Percentiles rank a stretch among this genome's conserved stretches.
These are phyloP conservation scores for Hygrocybe punicea DNA, from an alignment of 768 basidiomycete species.

Conservation along the genomic window DNA sequence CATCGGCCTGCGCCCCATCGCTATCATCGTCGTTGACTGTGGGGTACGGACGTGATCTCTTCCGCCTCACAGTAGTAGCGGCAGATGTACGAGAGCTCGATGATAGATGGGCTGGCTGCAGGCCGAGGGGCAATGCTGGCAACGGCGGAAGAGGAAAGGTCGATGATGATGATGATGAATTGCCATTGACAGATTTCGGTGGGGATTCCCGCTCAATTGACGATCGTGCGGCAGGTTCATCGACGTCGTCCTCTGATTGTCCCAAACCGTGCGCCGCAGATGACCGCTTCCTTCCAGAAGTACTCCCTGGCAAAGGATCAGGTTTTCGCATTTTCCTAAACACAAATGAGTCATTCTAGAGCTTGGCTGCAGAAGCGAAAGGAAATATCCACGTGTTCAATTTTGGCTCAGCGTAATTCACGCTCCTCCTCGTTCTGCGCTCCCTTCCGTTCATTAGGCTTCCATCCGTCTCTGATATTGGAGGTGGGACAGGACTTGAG, in stretches of 20 bases:
- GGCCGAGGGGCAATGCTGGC: background rate
- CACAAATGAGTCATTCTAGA: slow-evolving; percentile 2
- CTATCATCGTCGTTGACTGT: slow-evolving; percentile 53
- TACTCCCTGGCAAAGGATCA: slow-evolving; percentile 44
- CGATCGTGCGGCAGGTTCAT: slow-evolving; percentile 6
- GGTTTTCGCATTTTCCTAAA: slow-evolving; percentile 88
- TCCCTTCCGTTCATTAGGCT: slow-evolving; percentile 44
- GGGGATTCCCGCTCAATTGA: background rate
- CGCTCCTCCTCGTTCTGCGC: slow-evolving; percentile 65
- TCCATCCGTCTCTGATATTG: slow-evolving; percentile 27
- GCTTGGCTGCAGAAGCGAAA: background rate
- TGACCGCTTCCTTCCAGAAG: slow-evolving; percentile 27
- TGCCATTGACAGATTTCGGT: slow-evolving; percentile 21
- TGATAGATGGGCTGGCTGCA: slow-evolving; percentile 20
- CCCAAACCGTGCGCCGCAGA: slow-evolving; percentile 14
- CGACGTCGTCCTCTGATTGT: slow-evolving; percentile 16
- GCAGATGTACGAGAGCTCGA: slow-evolving; percentile 8
- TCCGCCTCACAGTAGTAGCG: slow-evolving; percentile 40
- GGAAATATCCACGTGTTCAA: slow-evolving; percentile 68
- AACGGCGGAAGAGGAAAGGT: slow-evolving; percentile 2
- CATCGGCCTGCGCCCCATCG: slow-evolving; percentile 70
- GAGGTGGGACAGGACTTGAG: slow-evolving; percentile 40
- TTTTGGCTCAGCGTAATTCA: slow-evolving; percentile 86
- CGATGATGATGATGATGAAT: slow-evolving; percentile 35
- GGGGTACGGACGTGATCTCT: slow-evolving; percentile 51